Conservation (phyloP, 1,139 yeast species). For the Barnettozyma hawaiiensis region DNA sequence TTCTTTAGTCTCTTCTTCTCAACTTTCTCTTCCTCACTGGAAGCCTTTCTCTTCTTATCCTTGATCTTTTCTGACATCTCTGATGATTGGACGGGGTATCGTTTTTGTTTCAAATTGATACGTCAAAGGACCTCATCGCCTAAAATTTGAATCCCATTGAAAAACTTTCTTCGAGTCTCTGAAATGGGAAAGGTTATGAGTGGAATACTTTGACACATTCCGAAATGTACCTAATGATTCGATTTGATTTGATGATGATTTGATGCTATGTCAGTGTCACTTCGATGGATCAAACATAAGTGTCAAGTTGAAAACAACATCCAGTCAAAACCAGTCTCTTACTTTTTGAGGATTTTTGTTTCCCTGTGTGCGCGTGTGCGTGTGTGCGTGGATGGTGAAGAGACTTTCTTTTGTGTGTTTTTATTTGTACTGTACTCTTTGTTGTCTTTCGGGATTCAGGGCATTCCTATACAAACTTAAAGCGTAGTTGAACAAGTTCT, state of each 20-base stretch:
- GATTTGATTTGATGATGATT: too few species aligned
- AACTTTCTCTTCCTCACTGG: constrained; percentile 28
- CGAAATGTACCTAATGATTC: too few species aligned
- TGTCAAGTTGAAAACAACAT: too few species aligned
- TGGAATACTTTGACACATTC: not conserved
- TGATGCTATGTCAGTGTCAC: too few species aligned
- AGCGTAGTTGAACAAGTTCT: constrained; percentile 14
- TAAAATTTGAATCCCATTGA: constrained; percentile 5
- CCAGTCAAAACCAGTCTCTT: constrained; percentile 27
- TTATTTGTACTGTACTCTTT: too few species aligned
- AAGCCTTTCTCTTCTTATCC: constrained; percentile 43
- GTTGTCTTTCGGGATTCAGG: too few species aligned
- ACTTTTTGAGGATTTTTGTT: constrained; percentile 24
- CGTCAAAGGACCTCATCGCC: constrained; percentile 9
- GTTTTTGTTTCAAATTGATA: not conserved
- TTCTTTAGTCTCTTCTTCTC: constrained; percentile 40
- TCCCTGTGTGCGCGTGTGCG: constrained; percentile 29
- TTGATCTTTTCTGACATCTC: constrained; percentile 27
- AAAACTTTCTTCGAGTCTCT: constrained; percentile 2
- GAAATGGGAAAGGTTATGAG: constrained; percentile 12
- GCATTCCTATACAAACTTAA: too few species aligned
- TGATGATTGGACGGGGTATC: too few species aligned
- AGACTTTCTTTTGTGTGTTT: too few species aligned
- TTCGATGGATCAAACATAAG: too few species aligned
- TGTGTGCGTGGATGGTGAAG: too few species aligned